These are phyloP conservation scores for Calophaca sinica DNA, from an alignment of 306 rosid species.

Conservation along the genomic window DNA sequence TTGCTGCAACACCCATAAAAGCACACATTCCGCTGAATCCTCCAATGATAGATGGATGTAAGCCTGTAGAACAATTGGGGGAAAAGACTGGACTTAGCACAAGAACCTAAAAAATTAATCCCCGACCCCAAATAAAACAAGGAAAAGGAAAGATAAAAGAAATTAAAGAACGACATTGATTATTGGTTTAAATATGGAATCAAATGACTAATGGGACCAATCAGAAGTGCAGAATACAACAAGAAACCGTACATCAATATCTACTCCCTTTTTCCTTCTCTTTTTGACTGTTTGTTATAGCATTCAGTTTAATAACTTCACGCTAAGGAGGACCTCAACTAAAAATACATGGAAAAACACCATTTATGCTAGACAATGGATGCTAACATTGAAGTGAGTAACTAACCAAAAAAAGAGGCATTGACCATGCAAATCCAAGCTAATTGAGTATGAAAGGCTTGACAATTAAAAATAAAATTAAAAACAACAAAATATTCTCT, in stretches of 20 bases:
- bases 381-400: slow-evolving; percentile 20
- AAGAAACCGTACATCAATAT: slow-evolving; percentile 15
- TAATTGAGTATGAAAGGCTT: slow-evolving; percentile 9
- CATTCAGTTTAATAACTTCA: slow-evolving; percentile 24
- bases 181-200: slow-evolving; percentile 27
- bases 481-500: background rate
- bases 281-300: slow-evolving; percentile 23
- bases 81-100: slow-evolving; percentile 1
- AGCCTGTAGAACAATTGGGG: slow-evolving; percentile 59
- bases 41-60: slow-evolving; percentile 87
- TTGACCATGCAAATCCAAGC: background rate
- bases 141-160: slow-evolving; percentile 11
- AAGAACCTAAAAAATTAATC: background rate
- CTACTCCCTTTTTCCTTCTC: slow-evolving; percentile 26
- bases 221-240: slow-evolving; percentile 11
- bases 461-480: background rate
- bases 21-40: slow-evolving; percentile 94
- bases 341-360: background rate
- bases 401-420: background rate
- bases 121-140: background rate
- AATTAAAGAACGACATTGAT: background rate
- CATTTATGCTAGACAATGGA: slow-evolving; percentile 1
- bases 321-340: slow-evolving; percentile 5
- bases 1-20: slow-evolving; percentile 96
- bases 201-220: background rate